phyloP scores from a whole-genome alignment of 768 basidiomycete genomes.

The Paxillus ammoniavirescens region DNA sequence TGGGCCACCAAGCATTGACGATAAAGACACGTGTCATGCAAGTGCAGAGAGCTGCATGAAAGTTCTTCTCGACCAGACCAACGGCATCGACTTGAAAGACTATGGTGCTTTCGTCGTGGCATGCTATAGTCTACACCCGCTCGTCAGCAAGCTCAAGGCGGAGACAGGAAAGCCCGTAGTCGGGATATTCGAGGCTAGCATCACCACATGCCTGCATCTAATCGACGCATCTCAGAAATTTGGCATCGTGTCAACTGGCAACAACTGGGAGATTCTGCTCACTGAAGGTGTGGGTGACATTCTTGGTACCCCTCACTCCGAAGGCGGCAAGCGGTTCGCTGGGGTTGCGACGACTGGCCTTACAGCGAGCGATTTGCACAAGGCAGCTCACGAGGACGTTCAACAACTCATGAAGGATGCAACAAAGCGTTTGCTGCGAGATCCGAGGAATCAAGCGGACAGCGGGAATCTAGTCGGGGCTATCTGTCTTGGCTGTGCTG shows the following conservation, averaged over 20 bases:
- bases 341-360: slow-evolving; percentile 35
- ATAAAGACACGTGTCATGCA: slow-evolving; percentile 13
- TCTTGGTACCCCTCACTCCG: slow-evolving; percentile 11
- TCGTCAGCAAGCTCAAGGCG: slow-evolving; percentile 5
- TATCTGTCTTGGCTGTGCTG: slow-evolving; percentile 30
- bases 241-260: slow-evolving; percentile 37
- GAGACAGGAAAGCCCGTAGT: slow-evolving; percentile 21
- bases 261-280: slow-evolving; percentile 33
- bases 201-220: slow-evolving; percentile 22
- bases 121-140: slow-evolving; percentile 4
- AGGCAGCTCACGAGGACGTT: slow-evolving; percentile 21
- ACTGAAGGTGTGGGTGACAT: slow-evolving; percentile 19
- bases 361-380: slow-evolving; percentile 33
- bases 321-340: slow-evolving; percentile 19
- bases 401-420: slow-evolving; percentile 23
- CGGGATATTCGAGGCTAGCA: slow-evolving; percentile 37
- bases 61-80: not conserved
- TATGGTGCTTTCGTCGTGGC: slow-evolving; percentile 8
- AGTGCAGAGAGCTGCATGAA: slow-evolving; percentile 17
- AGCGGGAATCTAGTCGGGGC: slow-evolving; percentile 4
- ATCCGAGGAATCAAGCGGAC: not conserved
- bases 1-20: slow-evolving; percentile 23
- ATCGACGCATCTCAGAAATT: slow-evolving; percentile 24
- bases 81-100: not conserved
- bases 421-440: slow-evolving; percentile 20